Percentiles rank a stretch among this genome's conserved stretches.
These are phyloP conservation scores for Tricholoma matsutake DNA, from an alignment of 768 basidiomycete species.

Conservation along the genomic window DNA sequence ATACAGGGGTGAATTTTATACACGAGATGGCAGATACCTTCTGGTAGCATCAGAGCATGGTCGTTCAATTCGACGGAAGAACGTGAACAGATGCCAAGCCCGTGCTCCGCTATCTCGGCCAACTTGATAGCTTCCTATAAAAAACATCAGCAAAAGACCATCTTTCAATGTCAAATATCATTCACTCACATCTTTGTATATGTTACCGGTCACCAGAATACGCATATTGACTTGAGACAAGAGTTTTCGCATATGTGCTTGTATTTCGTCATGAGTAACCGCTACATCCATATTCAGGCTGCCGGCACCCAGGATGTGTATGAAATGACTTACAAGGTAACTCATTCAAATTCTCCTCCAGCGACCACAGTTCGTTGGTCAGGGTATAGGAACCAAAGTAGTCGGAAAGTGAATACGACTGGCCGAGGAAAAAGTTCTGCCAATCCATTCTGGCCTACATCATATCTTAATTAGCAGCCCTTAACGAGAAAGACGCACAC, in stretches of 20 bases:
- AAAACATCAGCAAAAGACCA: constrained; percentile 3
- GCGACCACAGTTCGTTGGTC: constrained; percentile 68
- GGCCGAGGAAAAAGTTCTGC: constrained; percentile 84
- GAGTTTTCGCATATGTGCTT: constrained; percentile 54
- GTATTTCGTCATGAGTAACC: constrained; percentile 68
- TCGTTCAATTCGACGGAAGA: constrained; percentile 53
- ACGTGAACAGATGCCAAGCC: constrained; percentile 54
- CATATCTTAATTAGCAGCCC: constrained; percentile 1
- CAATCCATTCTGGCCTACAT: constrained; percentile 69
- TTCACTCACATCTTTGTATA: constrained; percentile 70
- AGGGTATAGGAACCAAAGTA: constrained; percentile 73
- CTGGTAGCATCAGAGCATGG: constrained; percentile 63
- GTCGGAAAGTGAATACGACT: constrained; percentile 77
- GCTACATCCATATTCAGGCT: constrained; percentile 36
- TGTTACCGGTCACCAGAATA: constrained; percentile 80
- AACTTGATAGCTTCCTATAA: constrained; percentile 73
- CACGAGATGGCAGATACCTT: constrained; percentile 41
- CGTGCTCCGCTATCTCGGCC: constrained; percentile 66
- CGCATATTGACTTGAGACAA: constrained; percentile 66
- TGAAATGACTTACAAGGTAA: constrained; percentile 60
- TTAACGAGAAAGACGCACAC: constrained; percentile 10
- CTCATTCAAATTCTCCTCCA: constrained; percentile 73
- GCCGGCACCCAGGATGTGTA: not conserved
- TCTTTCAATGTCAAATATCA: not conserved
- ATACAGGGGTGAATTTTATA: not conserved